Base-by-base conservation (phyloP, 208 protist species). In the Perkinsela sp. region DNA sequence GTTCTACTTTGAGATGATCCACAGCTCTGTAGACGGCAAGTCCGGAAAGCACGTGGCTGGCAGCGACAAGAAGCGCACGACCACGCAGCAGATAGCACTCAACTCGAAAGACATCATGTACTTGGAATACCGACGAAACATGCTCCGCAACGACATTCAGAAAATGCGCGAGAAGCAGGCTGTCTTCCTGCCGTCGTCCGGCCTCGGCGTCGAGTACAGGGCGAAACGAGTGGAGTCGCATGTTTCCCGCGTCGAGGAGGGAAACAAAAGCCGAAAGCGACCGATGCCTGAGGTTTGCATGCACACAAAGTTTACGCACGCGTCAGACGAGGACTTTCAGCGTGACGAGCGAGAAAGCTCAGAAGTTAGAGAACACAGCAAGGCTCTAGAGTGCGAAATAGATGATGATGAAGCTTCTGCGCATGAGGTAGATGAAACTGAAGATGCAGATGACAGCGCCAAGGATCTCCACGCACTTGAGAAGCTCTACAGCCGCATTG, bases 1-100 rank as follows among this genome's bases (percentile, higher is more conserved):
- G 76, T 94, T 92, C 71, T 76, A 92, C 71, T 90, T 91, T 71
- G 84, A 81, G 67, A 94, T 94, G 90, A 92, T 88, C 0, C 86
- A 88, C 76, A 76, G 83, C 16, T 74, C 90, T 32, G 82, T 92
- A 76, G 87, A 92, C 68, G 75, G 87, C 29, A 81, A 82, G 0
- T 85, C 76, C 1, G 87, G 87, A 1, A 79, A 79, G n/a, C 40
- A 57, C 40, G 22, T 57, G 13, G 13, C 13, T n/a, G 22, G 40
- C 40, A 22, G 6, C 40, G 40, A 57, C 40, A 22, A 57, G 13
- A 57, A 57, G 22, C 6, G 40, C 6, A n/a, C 40, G 40, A 57
- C 40, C 40, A 57, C 6, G 40, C 40, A 57, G 40, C 40, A 57
- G 22, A 57, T 57, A 22, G 40, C 22, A 22, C 40, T 57, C 40